Evolutionary conservation across 805 yeast species (phyloP).

Genomic region (Kazachstania psychrophila): DNA sequence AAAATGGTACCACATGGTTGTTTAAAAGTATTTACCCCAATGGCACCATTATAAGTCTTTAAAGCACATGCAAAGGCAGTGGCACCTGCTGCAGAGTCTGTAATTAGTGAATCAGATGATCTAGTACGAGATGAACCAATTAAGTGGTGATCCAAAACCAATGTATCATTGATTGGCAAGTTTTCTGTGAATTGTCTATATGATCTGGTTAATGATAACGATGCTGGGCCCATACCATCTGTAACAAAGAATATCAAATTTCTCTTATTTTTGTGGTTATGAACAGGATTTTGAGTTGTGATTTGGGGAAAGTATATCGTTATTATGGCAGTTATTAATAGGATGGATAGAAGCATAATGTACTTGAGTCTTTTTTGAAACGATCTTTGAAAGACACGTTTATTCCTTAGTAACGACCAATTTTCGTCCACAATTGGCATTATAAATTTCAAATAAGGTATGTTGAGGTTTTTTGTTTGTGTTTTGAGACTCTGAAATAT

Average conservation of each 20-base stretch:
- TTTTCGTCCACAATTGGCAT: too few relatives aligned
- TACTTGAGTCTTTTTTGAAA: neutral
- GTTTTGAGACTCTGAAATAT: too few relatives aligned
- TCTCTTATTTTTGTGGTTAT: conserved; percentile 35
- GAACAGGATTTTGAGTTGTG: too few relatives aligned
- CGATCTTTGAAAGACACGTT: too few relatives aligned
- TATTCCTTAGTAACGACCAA: too few relatives aligned
- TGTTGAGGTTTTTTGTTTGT: too few relatives aligned
- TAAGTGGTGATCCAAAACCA: conserved; percentile 56
- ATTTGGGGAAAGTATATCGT: neutral
- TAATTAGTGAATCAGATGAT: conserved; percentile 64
- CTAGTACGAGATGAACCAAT: conserved; percentile 82
- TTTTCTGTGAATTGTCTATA: conserved; percentile 46
- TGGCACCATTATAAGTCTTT: conserved; percentile 84
- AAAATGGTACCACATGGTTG: conserved; percentile 81
- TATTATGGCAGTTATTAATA: neutral
- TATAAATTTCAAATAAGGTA: too few relatives aligned
- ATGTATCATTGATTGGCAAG: conserved; percentile 45
- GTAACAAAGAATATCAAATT: conserved; percentile 83
- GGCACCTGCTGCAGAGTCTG: conserved; percentile 97
- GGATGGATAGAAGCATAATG: neutral
- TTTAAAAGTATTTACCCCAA: conserved; percentile 64
- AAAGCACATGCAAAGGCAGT: conserved; percentile 83
- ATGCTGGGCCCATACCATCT: conserved; percentile 94
- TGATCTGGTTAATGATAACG: conserved; percentile 69